Evolutionary conservation across 805 yeast genomes (phyloP).

Genomic region (Kodamaea kaohsiungensis): DNA sequence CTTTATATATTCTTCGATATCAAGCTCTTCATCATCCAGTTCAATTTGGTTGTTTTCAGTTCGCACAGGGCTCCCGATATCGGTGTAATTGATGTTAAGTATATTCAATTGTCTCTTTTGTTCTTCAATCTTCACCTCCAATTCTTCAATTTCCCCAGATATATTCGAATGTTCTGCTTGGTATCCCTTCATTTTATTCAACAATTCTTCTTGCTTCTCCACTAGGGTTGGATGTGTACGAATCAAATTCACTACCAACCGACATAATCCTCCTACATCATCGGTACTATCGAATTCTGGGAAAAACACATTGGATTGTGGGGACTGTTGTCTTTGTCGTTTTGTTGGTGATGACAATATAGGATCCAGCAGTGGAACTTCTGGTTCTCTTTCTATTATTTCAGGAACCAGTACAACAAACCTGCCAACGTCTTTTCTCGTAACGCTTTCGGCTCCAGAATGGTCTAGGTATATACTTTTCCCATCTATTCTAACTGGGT

Average conservation of each 20-base stretch:
- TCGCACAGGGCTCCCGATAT: conserved; percentile 17
- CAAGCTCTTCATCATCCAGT: conserved; percentile 18
- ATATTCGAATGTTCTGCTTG: conserved; percentile 39
- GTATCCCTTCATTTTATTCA: conserved; percentile 36
- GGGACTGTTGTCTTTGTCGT: not conserved
- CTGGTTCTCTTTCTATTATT: not conserved
- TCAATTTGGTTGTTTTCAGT: conserved; percentile 12
- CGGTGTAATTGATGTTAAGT: conserved; percentile 29
- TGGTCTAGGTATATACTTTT: conserved; percentile 26
- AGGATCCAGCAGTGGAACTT: not conserved
- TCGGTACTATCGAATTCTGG: conserved; percentile 10
- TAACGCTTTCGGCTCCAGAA: not conserved
- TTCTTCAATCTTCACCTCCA: conserved; percentile 43
- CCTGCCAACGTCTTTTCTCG: not conserved
- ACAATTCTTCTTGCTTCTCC: conserved; percentile 21
- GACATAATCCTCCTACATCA: conserved; percentile 48
- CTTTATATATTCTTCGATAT: conserved; percentile 41
- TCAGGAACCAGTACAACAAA: conserved; percentile 6
- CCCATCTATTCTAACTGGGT: conserved; percentile 53
- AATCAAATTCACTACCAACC: conserved; percentile 37
- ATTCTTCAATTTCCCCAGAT: conserved; percentile 39
- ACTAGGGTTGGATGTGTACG: conserved; percentile 26
- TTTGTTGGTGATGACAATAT: conserved; percentile 8
- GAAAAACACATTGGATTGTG: conserved; percentile 2
- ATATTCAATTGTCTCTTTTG: conserved; percentile 44